Evolutionary conservation across 2,329 filamentous ascomycete species (phyloP).

Genomic region (Ophiostoma australiae): DNA sequence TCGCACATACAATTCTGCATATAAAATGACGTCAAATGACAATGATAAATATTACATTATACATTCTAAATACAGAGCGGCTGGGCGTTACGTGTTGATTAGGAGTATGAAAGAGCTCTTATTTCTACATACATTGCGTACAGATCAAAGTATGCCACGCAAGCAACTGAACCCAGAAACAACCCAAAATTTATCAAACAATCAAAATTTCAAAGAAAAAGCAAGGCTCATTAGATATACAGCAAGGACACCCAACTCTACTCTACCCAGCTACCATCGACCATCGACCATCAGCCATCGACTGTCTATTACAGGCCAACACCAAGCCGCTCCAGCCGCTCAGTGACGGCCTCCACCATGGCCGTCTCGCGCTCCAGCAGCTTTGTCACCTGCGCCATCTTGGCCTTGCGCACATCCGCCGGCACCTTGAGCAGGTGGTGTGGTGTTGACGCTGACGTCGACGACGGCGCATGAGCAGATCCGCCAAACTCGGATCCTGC

Average conservation of each 20-base stretch:
- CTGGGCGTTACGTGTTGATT: background rate
- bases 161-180: background rate
- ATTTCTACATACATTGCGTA: background rate
- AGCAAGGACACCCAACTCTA: background rate
- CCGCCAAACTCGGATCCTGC: slow-evolving; percentile 5
- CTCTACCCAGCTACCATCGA: background rate
- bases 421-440: slow-evolving; percentile 49
- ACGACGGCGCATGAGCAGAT: background rate
- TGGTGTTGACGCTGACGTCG: slow-evolving; percentile 26
- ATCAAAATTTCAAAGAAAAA: background rate
- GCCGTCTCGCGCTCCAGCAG: slow-evolving; percentile 63
- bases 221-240: slow-evolving; percentile 6
- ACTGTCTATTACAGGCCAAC: slow-evolving; percentile 28
- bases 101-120: background rate
- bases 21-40: slow-evolving; percentile 14
- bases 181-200: background rate
- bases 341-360: slow-evolving; percentile 61
- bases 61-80: background rate
- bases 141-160: slow-evolving; percentile 4
- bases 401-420: slow-evolving; percentile 56
- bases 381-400: slow-evolving; percentile 58
- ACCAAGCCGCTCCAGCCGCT: slow-evolving; percentile 55
- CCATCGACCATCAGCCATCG: too few species aligned
- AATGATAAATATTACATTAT: background rate
- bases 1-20: background rate